These are phyloP conservation scores for Ceratobasidium sp. DNA, from an alignment of 1,284 basidiomycete genomes.

Conservation along the genomic window DNA sequence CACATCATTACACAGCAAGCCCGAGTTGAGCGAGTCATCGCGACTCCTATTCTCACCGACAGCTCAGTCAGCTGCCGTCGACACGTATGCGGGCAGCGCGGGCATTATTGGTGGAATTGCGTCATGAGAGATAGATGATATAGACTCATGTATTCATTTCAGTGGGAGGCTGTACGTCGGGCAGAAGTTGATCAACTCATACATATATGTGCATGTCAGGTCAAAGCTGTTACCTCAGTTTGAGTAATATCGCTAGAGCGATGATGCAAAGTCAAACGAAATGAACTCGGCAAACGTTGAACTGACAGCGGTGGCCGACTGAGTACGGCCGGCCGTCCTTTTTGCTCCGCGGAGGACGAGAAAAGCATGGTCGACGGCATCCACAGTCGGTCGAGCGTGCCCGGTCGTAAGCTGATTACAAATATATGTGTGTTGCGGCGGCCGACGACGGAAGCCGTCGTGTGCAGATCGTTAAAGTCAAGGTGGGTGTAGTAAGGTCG, in stretches of 20 bases:
- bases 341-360: background rate
- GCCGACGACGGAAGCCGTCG: background rate
- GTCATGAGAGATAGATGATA: background rate
- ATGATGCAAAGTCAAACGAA: background rate
- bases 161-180: background rate
- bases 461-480: background rate
- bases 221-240: background rate
- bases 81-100: background rate
- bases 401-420: background rate
- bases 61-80: background rate
- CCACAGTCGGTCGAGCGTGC: background rate
- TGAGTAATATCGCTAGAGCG: background rate
- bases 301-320: background rate
- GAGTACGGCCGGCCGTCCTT: background rate
- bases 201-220: background rate
- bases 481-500: background rate
- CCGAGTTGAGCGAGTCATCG: background rate
- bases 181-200: conserved; percentile 5
- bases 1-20: background rate
- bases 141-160: conserved; percentile 12
- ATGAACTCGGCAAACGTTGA: background rate
- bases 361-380: background rate
- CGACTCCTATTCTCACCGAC: background rate
- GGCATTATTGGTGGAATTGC: background rate
- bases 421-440: background rate